Percentiles rank a stretch among this genome's conserved stretches.
Conservation (phyloP, 768 basidiomycete species). For the Boletus sensibilis region DNA sequence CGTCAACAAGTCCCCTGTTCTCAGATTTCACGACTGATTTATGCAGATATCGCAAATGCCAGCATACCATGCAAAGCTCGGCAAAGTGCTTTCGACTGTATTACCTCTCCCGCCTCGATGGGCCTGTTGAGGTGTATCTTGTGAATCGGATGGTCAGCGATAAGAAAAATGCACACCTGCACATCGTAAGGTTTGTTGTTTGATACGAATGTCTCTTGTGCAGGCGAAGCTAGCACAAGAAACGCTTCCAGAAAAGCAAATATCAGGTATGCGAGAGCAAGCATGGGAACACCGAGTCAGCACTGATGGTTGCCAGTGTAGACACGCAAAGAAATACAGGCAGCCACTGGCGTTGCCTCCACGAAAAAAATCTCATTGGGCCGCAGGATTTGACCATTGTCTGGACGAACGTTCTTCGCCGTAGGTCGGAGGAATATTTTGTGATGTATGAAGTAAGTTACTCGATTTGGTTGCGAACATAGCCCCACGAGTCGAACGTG, state of each 20-base stretch:
- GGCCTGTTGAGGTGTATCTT: constrained; percentile 40
- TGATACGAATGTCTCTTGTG: constrained; percentile 25
- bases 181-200: constrained; percentile 45
- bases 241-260: neutral
- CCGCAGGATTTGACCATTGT: constrained; percentile 17
- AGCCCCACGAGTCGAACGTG: constrained; percentile 19
- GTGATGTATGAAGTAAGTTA: constrained; percentile 6
- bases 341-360: neutral
- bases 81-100: constrained; percentile 68
- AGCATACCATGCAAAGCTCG: constrained; percentile 71
- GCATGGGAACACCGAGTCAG: constrained; percentile 15
- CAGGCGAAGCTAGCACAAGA: constrained; percentile 28
- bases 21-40: constrained; percentile 4
- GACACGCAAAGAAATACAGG: neutral
- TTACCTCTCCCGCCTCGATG: constrained; percentile 79
- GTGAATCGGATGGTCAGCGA: constrained; percentile 1
- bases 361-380: constrained; percentile 15
- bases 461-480: constrained; percentile 20
- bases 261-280: constrained; percentile 8
- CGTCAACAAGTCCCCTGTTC: constrained; percentile 69
- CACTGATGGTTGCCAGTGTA: neutral
- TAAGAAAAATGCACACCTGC: constrained; percentile 38
- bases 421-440: neutral
- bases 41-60: constrained; percentile 8
- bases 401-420: constrained; percentile 32